Conservation (phyloP, 1,284 basidiomycete genomes). For the Vanrija pseudolonga region DNA sequence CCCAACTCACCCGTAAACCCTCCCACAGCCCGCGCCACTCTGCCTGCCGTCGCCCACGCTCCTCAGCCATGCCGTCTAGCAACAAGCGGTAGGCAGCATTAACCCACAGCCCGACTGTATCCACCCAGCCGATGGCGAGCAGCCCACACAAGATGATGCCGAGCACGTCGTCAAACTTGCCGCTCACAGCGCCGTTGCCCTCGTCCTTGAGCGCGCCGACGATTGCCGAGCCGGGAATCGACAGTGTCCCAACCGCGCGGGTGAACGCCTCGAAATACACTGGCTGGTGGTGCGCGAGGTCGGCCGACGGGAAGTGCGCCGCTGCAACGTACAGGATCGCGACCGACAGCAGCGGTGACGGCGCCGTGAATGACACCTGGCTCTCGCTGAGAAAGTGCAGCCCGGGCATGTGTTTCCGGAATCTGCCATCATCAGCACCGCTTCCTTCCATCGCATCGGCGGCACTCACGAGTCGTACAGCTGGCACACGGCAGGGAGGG, state of each 20-base stretch:
- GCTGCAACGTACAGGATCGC: constrained; percentile 20
- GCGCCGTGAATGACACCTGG: constrained; percentile 21
- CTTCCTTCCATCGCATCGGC: neutral
- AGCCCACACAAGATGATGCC: constrained; percentile 21
- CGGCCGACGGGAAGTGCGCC: constrained; percentile 14
- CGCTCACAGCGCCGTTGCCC: constrained; percentile 6
- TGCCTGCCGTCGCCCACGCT: constrained; percentile 8
- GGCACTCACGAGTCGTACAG: constrained; percentile 18
- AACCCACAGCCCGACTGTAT: constrained; percentile 23
- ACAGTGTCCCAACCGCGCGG: constrained; percentile 12
- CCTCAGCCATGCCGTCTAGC: constrained; percentile 21
- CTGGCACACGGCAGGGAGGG: neutral
- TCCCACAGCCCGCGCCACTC: constrained; percentile 25
- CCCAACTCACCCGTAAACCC: constrained; percentile 18
- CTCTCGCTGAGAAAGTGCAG: constrained; percentile 19
- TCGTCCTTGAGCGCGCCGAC: constrained; percentile 1
- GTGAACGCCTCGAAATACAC: constrained; percentile 18
- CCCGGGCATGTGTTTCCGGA: constrained; percentile 23
- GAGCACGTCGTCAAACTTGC: constrained; percentile 21
- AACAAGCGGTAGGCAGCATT: constrained; percentile 19
- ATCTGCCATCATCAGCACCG: constrained; percentile 13
- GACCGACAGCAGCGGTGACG: constrained; percentile 19
- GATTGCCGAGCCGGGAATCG: constrained; percentile 14
- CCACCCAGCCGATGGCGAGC: constrained; percentile 22
- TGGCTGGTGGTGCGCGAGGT: constrained; percentile 14